Conservation (phyloP, 2,329 filamentous ascomycete species). For the Colletotrichum higginsianum region DNA sequence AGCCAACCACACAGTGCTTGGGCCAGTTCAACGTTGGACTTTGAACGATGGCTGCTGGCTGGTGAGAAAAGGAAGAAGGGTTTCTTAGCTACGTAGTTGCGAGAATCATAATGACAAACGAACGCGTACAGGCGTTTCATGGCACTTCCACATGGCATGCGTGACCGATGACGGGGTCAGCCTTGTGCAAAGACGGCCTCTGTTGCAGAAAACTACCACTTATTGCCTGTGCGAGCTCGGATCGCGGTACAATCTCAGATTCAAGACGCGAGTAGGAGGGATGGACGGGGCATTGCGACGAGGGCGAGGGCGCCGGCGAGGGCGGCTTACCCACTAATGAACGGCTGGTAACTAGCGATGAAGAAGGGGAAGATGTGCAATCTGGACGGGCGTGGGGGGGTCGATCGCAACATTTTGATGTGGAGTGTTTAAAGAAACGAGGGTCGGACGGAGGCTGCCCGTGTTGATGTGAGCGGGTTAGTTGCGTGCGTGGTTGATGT, state of each 20-base stretch:
- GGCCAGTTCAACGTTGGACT: neutral
- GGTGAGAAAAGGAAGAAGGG: neutral
- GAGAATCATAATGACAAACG: slow-evolving; percentile 16
- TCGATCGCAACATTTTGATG: slow-evolving; percentile 10
- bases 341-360: neutral
- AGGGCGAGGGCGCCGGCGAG: neutral
- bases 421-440: neutral
- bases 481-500: slow-evolving; percentile 2
- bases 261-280: slow-evolving; percentile 8
- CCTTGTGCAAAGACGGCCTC: neutral
- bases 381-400: neutral
- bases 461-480: neutral
- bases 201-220: neutral
- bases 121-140: slow-evolving; percentile 26
- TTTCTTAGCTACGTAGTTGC: slow-evolving; percentile 14
- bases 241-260: neutral
- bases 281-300: neutral
- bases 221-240: slow-evolving; percentile 6
- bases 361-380: neutral
- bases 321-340: neutral
- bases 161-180: neutral
- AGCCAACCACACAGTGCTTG: slow-evolving; percentile 10
- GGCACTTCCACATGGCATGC: neutral
- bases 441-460: neutral
- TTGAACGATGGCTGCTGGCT: neutral